Percentiles rank a stretch among this genome's conserved stretches.
phyloP scores from a whole-genome alignment of 768 basidiomycete species.

The Serendipita sp. region DNA sequence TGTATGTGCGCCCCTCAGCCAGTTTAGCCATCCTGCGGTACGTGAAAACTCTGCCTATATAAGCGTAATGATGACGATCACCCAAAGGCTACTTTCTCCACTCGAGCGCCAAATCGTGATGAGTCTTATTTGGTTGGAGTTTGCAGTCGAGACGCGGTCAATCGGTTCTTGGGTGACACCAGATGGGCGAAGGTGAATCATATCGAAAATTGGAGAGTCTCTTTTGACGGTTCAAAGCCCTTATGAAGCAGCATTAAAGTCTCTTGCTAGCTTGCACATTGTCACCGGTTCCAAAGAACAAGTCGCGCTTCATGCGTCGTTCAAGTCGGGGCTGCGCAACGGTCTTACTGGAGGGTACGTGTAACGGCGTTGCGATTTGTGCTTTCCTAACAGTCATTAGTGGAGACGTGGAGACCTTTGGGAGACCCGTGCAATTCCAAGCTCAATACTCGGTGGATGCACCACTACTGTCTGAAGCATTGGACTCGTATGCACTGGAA shows the following conservation, averaged over 20 bases:
- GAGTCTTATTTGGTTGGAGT: slow-evolving; percentile 81
- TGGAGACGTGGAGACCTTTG: slow-evolving; percentile 69
- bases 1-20: slow-evolving; percentile 76
- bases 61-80: not conserved
- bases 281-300: slow-evolving; percentile 43
- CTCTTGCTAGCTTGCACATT: slow-evolving; percentile 55
- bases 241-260: slow-evolving; percentile 53
- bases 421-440: slow-evolving; percentile 48
- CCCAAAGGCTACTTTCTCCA: slow-evolving; percentile 50
- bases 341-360: slow-evolving; percentile 79
- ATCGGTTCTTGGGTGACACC: slow-evolving; percentile 65
- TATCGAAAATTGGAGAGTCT: not conserved
- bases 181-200: slow-evolving; percentile 49
- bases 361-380: not conserved
- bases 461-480: slow-evolving; percentile 36
- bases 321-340: slow-evolving; percentile 65
- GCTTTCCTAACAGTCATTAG: slow-evolving; percentile 23
- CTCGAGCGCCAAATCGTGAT: slow-evolving; percentile 75
- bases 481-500: slow-evolving; percentile 72
- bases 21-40: slow-evolving; percentile 84
- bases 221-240: slow-evolving; percentile 28
- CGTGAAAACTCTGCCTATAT: slow-evolving; percentile 14
- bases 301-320: slow-evolving; percentile 52
- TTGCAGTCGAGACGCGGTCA: slow-evolving; percentile 44
- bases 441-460: slow-evolving; percentile 33